Conservation (phyloP, 306 rosid genomes). For the Abrus pulchellus region DNA sequence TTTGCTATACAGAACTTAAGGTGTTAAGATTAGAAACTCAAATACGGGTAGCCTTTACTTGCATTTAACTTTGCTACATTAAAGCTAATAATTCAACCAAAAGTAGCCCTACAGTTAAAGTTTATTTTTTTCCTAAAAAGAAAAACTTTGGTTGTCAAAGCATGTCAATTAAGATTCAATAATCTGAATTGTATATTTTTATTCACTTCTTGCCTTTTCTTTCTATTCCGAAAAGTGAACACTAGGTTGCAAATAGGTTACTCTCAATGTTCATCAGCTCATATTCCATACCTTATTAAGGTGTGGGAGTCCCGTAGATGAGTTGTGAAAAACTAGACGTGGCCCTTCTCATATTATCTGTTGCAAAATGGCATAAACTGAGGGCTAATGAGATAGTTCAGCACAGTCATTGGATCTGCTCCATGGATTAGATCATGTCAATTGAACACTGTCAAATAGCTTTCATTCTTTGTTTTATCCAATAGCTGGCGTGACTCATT, state of each 20-base stretch:
- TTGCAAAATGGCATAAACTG: constrained; percentile 20
- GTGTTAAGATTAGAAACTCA: constrained; percentile 6
- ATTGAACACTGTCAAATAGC: not conserved
- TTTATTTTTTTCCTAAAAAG: not conserved
- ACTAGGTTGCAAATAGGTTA: not conserved
- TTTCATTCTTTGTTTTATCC: constrained; percentile 24
- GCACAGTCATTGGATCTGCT: constrained; percentile 16
- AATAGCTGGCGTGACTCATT: not conserved
- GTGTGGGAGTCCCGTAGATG: constrained; percentile 10
- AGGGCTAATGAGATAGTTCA: not conserved
- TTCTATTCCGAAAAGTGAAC: constrained; percentile 7
- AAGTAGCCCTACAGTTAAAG: not conserved
- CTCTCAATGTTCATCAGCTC: not conserved
- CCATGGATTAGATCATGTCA: not conserved
- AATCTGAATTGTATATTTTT: not conserved
- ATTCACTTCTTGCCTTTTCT: not conserved
- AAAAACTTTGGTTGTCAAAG: constrained; percentile 14
- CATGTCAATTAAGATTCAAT: constrained; percentile 38
- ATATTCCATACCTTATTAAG: constrained; percentile 7
- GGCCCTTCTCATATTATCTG: constrained; percentile 17
- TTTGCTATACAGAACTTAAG: constrained; percentile 10
- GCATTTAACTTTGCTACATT: not conserved
- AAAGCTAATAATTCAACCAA: too few relatives aligned
- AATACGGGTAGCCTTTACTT: constrained; percentile 7
- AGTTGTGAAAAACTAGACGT: constrained; percentile 20